Evolutionary conservation across 2,329 filamentous ascomycete genomes (phyloP).

Genomic region (Neofusicoccum laricinum): DNA sequence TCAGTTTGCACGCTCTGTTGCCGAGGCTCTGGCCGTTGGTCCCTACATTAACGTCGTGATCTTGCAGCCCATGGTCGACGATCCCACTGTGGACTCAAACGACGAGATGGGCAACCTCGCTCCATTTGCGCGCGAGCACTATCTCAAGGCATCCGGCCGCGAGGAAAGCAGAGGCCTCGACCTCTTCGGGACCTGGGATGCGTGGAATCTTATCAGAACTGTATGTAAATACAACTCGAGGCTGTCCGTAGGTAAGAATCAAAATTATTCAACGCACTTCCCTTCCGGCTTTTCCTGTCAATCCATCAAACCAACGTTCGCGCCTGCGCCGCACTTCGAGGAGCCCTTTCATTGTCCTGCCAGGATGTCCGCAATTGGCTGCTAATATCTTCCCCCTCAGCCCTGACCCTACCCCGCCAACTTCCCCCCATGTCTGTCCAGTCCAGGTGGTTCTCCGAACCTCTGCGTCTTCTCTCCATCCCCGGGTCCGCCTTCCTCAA

Average conservation of each 20-base stretch:
- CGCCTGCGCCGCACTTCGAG: not conserved
- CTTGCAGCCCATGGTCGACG: conserved; percentile 79
- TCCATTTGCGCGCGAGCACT: conserved; percentile 40
- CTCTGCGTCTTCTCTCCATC: conserved; percentile 55
- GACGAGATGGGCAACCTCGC: conserved; percentile 54
- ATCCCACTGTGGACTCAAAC: conserved; percentile 58
- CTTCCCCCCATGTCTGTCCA: conserved; percentile 57
- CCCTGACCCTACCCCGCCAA: conserved; percentile 56
- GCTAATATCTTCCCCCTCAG: conserved; percentile 33
- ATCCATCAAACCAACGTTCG: not conserved
- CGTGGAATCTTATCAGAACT: conserved; percentile 84
- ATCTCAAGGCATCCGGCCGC: conserved; percentile 17
- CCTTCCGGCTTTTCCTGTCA: not conserved
- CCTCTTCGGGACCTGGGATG: conserved; percentile 82
- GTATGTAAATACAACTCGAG: conserved; percentile 81
- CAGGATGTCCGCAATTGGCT: not conserved
- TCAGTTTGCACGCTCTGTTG: conserved; percentile 80
- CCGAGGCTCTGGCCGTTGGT: conserved; percentile 73
- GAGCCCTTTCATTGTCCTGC: not conserved
- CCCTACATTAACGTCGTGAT: conserved; percentile 77
- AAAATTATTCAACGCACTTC: conserved; percentile 5
- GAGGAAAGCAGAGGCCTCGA: conserved; percentile 41
- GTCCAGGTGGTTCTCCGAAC: conserved; percentile 63
- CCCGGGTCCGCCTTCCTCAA: conserved; percentile 54
- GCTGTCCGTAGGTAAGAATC: conserved; percentile 74